phyloP scores from a whole-genome alignment of 1,284 basidiomycete genomes.

The Pulveroboletus sp. region DNA sequence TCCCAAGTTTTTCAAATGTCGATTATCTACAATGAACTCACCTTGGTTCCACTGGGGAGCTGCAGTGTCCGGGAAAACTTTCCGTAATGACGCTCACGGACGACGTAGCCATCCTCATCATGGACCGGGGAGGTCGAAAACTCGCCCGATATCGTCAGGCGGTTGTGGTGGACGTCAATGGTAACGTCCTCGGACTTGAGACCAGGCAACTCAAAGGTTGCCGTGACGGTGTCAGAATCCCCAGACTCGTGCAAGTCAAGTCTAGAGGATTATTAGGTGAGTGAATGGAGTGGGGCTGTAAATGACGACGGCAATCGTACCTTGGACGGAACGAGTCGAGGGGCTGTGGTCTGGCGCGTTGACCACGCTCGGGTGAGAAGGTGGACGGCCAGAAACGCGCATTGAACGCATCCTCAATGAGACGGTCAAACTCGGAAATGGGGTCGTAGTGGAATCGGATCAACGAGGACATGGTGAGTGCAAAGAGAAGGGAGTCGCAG shows the following conservation, averaged over 20 bases:
- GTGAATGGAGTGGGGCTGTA: too few relatives aligned
- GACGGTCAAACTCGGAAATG: conserved; percentile 42
- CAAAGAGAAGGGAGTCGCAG: neutral
- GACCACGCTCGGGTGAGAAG: neutral
- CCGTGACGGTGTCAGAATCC: conserved; percentile 38
- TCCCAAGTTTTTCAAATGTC: too few relatives aligned
- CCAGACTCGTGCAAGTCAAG: conserved; percentile 42
- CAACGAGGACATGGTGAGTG: conserved; percentile 25
- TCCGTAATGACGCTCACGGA: conserved; percentile 1
- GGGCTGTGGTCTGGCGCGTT: neutral
- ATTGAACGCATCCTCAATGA: conserved; percentile 42
- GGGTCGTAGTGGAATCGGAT: conserved; percentile 41
- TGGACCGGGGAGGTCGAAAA: neutral
- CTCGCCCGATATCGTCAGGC: conserved; percentile 43
- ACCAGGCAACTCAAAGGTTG: conserved; percentile 45
- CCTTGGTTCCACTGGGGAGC: neutral
- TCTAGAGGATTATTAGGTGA: too few relatives aligned
- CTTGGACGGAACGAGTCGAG: conserved; percentile 3
- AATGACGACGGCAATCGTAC: neutral
- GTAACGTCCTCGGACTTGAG: conserved; percentile 38
- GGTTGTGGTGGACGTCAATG: conserved; percentile 39
- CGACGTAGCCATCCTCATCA: neutral
- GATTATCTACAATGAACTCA: neutral
- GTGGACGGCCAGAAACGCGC: conserved; percentile 13
- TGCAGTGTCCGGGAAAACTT: neutral